Conservation (phyloP, 148 eudicot species). For the Euryodendron excelsum region DNA sequence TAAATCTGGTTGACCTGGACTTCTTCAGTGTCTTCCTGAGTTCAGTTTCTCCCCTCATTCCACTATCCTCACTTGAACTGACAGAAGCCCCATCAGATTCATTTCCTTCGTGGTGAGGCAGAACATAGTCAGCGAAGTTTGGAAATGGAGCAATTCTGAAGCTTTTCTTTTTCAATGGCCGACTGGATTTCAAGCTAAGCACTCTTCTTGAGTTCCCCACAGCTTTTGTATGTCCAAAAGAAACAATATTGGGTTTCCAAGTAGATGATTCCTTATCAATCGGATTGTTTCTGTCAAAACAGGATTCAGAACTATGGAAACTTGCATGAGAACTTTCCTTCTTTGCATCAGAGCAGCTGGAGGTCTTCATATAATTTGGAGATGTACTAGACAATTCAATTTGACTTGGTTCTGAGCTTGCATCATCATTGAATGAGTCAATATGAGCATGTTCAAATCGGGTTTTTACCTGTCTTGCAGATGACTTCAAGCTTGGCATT, state of each 20-base stretch:
- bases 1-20: constrained; percentile 44
- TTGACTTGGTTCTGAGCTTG: constrained; percentile 9
- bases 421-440: constrained; percentile 33
- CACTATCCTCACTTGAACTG: constrained; percentile 25
- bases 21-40: constrained; percentile 31
- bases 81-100: constrained; percentile 32
- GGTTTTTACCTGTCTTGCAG: constrained; percentile 33
- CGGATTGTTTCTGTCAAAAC: constrained; percentile 15
- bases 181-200: constrained; percentile 34
- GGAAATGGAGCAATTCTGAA: constrained; percentile 26
- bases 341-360: constrained; percentile 45
- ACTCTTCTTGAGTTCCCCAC: constrained; percentile 29
- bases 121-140: constrained; percentile 16
- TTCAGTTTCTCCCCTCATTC: constrained; percentile 21
- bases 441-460: constrained; percentile 11
- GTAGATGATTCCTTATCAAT: constrained; percentile 5
- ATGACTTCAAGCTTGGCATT: constrained; percentile 39
- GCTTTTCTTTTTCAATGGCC: constrained; percentile 17
- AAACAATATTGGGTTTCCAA: not conserved
- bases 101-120: constrained; percentile 30
- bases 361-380: constrained; percentile 47
- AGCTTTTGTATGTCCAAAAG: constrained; percentile 4
- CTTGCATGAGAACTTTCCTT: constrained; percentile 34
- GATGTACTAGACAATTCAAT: constrained; percentile 23
- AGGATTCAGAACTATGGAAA: constrained; percentile 21